Conservation (phyloP, 1,284 basidiomycete species). For the Anthracocystis walkeri region DNA sequence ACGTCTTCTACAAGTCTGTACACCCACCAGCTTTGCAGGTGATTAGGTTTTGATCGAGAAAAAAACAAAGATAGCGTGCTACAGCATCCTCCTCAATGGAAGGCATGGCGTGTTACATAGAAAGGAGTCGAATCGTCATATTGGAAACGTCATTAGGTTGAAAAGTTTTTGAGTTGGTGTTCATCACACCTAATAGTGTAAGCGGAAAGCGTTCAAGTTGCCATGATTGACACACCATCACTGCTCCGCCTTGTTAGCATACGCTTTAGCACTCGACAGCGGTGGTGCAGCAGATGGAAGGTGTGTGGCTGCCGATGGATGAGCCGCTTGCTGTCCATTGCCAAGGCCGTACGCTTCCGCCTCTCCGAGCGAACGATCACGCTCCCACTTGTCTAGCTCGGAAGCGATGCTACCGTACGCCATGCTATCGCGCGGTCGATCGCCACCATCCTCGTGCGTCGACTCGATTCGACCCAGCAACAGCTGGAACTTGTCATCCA, state of each 20-base stretch:
- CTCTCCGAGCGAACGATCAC: conserved; percentile 34
- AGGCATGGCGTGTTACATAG: conserved; percentile 20
- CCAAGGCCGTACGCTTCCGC: conserved; percentile 16
- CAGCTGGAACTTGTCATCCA: conserved; percentile 62
- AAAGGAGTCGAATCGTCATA: conserved; percentile 1
- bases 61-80: conserved; percentile 5
- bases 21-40: not conserved
- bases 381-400: conserved; percentile 65
- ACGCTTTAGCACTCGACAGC: conserved; percentile 41
- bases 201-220: not conserved
- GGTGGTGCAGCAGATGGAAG: conserved; percentile 10
- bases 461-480: conserved; percentile 58
- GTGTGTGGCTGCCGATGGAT: not conserved
- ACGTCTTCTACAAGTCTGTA: conserved; percentile 1
- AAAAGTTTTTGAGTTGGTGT: not conserved
- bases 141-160: not conserved
- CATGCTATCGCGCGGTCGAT: conserved; percentile 41
- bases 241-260: conserved; percentile 27
- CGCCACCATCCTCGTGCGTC: conserved; percentile 46
- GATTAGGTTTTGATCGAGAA: not conserved
- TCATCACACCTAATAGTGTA: not conserved
- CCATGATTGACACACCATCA: not conserved
- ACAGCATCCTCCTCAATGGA: not conserved
- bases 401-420: conserved; percentile 59
- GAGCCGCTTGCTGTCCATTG: not conserved